Base-by-base conservation (phyloP, 1,139 yeast species). In the Candida anutae region DNA sequence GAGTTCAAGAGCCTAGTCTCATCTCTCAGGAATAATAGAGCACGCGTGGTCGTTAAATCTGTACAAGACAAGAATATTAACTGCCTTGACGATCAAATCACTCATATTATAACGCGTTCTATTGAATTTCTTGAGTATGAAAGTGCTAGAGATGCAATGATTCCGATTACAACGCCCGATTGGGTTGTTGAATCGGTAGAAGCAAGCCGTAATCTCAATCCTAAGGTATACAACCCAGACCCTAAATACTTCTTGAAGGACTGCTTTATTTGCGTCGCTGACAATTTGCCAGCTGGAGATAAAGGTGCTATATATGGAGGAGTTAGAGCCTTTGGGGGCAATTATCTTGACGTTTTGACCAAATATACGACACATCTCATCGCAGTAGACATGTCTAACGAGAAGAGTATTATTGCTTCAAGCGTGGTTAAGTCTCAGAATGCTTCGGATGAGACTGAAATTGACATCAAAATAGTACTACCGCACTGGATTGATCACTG, bases 401-500 rank as follows among this genome's bases (percentile, higher is more conserved):
- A 61, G 27, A 65, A 65, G 42, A 52, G 62, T 20, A 53, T 64
- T 17, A 50, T 66, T 24, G 72, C 72, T 4, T 42, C 54, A 6
- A 57, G 63, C 32, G 55, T 60, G 10, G 38, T 65, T 2, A 59
- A 57, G 13, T 15, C 24, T 5, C 6, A 6, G 5, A 13, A 10
- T 5, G 24, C 24, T 6, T 50, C 58, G 12, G 53, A 57, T 12
- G 55, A 51, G 2, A 52, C 43, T 3, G 44, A 45, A 12, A 48
- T 63, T 28, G 53, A 60, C 20, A 74, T 84, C 23, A 69, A 73
- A 33, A 64, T 82, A 5, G 90, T 87, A 3, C 56, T 69, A 9
- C 94, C 95, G 0, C 72, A 72, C 17, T 88, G 96, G 93, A 48
- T 77, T 3, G 76, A 78, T 34, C 82, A 76, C 35, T 79, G 90